Conservation (phyloP, 2,329 filamentous ascomycete species). For the Fusarium burgessii region DNA sequence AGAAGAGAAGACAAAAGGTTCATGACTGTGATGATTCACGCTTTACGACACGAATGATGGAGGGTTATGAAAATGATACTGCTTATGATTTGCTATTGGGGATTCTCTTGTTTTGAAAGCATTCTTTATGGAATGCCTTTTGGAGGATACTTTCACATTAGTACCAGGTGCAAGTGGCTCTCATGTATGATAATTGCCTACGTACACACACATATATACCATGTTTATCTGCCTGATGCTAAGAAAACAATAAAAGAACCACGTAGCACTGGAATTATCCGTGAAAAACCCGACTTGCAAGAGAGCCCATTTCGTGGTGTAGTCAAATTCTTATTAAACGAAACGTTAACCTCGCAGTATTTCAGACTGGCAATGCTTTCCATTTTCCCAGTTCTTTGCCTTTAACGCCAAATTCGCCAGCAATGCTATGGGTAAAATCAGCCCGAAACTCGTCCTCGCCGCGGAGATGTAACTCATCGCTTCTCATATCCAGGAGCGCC, state of each 20-base stretch:
- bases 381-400: slow-evolving; percentile 33
- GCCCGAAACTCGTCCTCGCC: slow-evolving; percentile 20
- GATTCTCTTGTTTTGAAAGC: slow-evolving; percentile 33
- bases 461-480: slow-evolving; percentile 47
- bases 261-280: not conserved
- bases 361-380: slow-evolving; percentile 12
- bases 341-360: slow-evolving; percentile 5
- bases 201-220: slow-evolving; percentile 17
- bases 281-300: not conserved
- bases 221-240: slow-evolving; percentile 22
- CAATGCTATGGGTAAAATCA: slow-evolving; percentile 43
- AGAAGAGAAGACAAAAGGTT: slow-evolving; percentile 34
- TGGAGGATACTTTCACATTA: slow-evolving; percentile 33
- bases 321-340: not conserved
- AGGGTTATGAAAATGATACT: slow-evolving; percentile 28
- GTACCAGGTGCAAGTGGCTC: slow-evolving; percentile 8
- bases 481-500: slow-evolving; percentile 56
- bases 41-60: slow-evolving; percentile 43
- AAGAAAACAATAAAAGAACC: slow-evolving; percentile 8
- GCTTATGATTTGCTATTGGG: slow-evolving; percentile 32
- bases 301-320: not conserved
- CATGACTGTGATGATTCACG: slow-evolving; percentile 44
- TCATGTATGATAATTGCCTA: slow-evolving; percentile 36
- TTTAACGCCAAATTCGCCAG: slow-evolving; percentile 52
- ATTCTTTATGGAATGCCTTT: slow-evolving; percentile 20